Percentiles rank a stretch among this genome's conserved stretches.
Conservation (phyloP, 2,329 filamentous ascomycete genomes). For the Sarocladiaceae sp. region DNA sequence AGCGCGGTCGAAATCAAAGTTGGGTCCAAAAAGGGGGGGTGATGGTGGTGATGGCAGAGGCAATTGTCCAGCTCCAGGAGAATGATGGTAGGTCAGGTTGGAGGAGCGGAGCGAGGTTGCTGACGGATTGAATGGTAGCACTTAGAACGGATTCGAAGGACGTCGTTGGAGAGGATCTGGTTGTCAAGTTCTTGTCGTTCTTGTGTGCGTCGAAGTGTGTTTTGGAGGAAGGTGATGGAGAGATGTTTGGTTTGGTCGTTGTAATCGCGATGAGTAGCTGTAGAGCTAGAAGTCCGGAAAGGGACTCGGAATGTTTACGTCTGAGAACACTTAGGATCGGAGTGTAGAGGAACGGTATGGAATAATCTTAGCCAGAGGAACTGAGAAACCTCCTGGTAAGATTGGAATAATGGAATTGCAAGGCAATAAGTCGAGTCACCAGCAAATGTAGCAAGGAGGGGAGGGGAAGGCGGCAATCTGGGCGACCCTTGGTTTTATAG, state of each 20-base stretch:
- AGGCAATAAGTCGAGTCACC: neutral
- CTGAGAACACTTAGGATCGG: neutral
- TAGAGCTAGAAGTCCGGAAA: conserved; percentile 8
- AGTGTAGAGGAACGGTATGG: neutral
- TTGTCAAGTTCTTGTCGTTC: no score
- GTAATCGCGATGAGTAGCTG: neutral
- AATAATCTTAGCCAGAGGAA: neutral
- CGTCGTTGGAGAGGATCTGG: no score
- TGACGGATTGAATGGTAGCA: neutral
- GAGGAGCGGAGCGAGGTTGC: conserved; percentile 1
- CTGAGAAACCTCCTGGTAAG: neutral
- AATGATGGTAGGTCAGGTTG: neutral
- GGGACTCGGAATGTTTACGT: conserved; percentile 7
- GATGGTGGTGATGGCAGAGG: neutral
- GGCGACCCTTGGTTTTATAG: conserved; percentile 3
- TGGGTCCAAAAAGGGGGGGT: neutral
- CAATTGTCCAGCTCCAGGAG: conserved; percentile 3
- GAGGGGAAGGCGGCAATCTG: neutral
- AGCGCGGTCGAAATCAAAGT: no score
- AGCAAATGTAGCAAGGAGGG: neutral
- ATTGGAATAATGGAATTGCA: neutral
- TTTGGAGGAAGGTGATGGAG: neutral
- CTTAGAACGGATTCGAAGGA: no score
- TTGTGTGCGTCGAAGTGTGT: neutral
- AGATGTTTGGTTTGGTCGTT: neutral